These are phyloP conservation scores for Cymbopogon citratus DNA, from an alignment of 176 grass and related monocot genomes.

Conservation along the genomic window DNA sequence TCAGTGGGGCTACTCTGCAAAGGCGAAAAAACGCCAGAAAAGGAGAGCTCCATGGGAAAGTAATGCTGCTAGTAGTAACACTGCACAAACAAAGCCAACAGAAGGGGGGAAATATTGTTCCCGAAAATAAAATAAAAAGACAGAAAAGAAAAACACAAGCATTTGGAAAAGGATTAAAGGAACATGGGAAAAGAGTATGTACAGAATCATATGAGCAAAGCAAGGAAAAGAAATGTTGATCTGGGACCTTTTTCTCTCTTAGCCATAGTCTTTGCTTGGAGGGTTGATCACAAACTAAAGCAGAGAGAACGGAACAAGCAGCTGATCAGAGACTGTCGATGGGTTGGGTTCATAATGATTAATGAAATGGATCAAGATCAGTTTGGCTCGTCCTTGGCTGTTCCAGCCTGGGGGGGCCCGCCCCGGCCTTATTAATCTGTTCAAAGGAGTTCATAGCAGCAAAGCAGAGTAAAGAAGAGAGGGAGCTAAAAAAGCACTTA, in stretches of 20 bases:
- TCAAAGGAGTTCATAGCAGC: not conserved
- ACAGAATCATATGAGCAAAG: conserved; percentile 21
- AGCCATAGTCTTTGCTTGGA: not conserved
- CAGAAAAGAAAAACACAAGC: not conserved
- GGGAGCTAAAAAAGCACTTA: conserved; percentile 45
- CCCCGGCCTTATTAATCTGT: not conserved
- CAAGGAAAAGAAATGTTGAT: conserved; percentile 3
- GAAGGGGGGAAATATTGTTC: not conserved
- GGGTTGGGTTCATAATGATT: not conserved
- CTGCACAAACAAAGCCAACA: conserved; percentile 13
- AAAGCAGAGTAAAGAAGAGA: not conserved
- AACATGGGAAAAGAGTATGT: not conserved
- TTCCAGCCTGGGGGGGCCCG: not conserved
- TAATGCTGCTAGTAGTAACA: not conserved
- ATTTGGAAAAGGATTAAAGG: not conserved
- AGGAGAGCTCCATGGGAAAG: conserved; percentile 60
- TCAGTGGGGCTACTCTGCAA: conserved; percentile 45
- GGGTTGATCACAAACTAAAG: not conserved
- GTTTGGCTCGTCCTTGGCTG: not conserved
- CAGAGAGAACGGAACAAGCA: not conserved
- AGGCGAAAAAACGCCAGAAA: conserved; percentile 44
- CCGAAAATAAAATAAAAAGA: not conserved
- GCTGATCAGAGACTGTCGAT: not conserved
- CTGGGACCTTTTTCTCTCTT: not conserved
- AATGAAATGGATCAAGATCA: not conserved